Base-by-base conservation (phyloP, 148 eudicot genomes). In the Limonium bicolor region DNA sequence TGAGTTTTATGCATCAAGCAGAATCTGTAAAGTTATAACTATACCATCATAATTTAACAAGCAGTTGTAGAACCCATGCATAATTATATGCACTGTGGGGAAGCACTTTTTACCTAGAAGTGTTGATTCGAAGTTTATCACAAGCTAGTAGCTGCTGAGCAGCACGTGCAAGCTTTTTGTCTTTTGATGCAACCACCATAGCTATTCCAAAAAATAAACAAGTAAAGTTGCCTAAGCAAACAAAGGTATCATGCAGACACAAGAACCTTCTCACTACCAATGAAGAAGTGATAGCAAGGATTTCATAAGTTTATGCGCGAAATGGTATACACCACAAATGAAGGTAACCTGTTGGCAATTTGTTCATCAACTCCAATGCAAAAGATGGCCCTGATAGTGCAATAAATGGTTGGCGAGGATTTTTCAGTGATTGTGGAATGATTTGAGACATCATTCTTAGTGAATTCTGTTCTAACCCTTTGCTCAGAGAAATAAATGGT, bases 331-430 rank as follows among this genome's bases (percentile, higher is more conserved):
- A 31, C 27, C 31, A 39, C 43, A 37, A 37, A 37, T 23, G 48
- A 33, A 62, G 59, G 21, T 22, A 13, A 83, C 96, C 96, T 80
- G 96, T 88, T 46, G 96, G 96, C 52, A 83, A 64, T 47, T 72
- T 80, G 57, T 69, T 74, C 94, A 88, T 83, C 67, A 88, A 40
- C 59, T 88, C 96, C 21, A 45, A 40, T 24, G 94, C 80, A 74
- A 88, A 88, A 17, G 96, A 88, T 61, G 96, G 96, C 41, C 94
- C 96, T 5, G 96, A 88, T 45, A 88, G 64, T 37, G 79, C 96
- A 67, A 74, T 61, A 72, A 63, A 83, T 19, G 94, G 94, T 57
- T 88, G 96, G 19, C 86, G 81, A 44, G 92, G 78, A 70, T 83
- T 88, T 66, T 20, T 72, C 41, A 88, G 64, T 7, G 94, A 60